Evolutionary conservation across 371 early-diverging fungal species (phyloP), one percentile per base, ranked within the genome.

Genomic region (Gilbertella persicaria): DNA sequence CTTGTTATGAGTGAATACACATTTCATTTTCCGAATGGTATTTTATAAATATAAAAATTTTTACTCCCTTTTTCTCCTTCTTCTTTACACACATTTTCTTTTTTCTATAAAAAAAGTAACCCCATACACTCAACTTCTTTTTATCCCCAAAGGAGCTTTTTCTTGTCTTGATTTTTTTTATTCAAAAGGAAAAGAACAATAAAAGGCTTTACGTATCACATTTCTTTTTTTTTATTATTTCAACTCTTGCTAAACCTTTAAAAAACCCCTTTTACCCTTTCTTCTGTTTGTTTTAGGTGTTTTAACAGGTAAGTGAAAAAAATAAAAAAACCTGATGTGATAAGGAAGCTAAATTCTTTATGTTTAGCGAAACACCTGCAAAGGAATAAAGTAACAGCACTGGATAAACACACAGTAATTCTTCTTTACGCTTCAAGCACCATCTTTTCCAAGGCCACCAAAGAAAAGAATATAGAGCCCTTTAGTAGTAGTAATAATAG

Each of bases 341-440:
- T 29, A 33, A 24, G 19, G 46, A 51, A 25, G 30, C 23, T 49
- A 40, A 6, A 30, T 13, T 12, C 16, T 13, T 20, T 20, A 29
- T 16, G n/a, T 40, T 30, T 17, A 58, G 60, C 44, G 53, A 60
- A 70, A 67, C 71, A 68, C 68, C 66, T 65, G 63, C 62, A 54
- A 58, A 59, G 67, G 63, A 69, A 69, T 67, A 68, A 53, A 68
- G 60, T 67, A 73, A 69, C 69, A 75, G 75, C 69, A 77, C 78
- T 77, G 78, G 73, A 73, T 66, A 77, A 77, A 52, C 65, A 63
- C 63, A 67, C 60, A 51, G 69, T 77, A 46, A 69, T 77, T 54
- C 59, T 77, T 65, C 78, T 77, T 69, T 77, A 69, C 66, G 69
- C 74, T 62, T 77, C 78, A 59, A 77, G 70, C 69, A 71, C 74